Conservation (phyloP, 177 flowering plant species). For the Vitis hybrid region DNA sequence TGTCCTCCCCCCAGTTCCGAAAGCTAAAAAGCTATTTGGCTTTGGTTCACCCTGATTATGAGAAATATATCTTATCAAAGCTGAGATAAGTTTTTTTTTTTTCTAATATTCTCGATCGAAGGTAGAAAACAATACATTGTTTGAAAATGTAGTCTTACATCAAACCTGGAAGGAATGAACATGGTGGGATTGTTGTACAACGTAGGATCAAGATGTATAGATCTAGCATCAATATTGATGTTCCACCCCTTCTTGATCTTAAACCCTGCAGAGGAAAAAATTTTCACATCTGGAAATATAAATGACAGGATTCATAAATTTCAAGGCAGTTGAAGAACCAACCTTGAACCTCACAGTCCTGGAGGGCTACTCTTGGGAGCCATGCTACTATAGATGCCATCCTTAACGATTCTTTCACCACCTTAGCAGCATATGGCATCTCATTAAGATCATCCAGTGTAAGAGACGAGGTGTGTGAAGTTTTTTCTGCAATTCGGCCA, state of each 20-base stretch:
- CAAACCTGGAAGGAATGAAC: slow-evolving; percentile 49
- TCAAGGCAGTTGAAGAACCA: neutral
- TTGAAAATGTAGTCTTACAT: slow-evolving; percentile 26
- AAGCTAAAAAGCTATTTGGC: slow-evolving; percentile 56
- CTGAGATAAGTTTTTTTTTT: too few relatives aligned
- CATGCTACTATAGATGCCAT: slow-evolving; percentile 54
- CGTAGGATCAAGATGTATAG: slow-evolving; percentile 47
- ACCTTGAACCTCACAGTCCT: slow-evolving; percentile 50
- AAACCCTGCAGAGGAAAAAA: slow-evolving; percentile 23
- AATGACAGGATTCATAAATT: neutral
- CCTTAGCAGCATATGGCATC: slow-evolving; percentile 57
- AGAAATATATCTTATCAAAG: neutral
- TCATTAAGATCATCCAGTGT: slow-evolving; percentile 37
- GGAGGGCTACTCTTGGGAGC: slow-evolving; percentile 48
- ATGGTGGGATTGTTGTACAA: slow-evolving; percentile 37
- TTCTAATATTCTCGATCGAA: neutral
- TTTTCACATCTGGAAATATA: neutral
- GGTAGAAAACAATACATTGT: too few relatives aligned
- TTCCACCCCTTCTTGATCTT: slow-evolving; percentile 50
- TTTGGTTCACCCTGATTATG: slow-evolving; percentile 36
- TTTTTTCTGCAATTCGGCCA: slow-evolving; percentile 18
- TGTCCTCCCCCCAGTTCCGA: slow-evolving; percentile 56
- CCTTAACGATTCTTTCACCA: slow-evolving; percentile 50
- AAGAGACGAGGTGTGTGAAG: slow-evolving; percentile 19
- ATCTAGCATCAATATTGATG: slow-evolving; percentile 47